Percentiles rank a stretch among this genome's conserved stretches.
These are phyloP conservation scores for Pythium guiyangense DNA, from an alignment of 352 stramenopile species.

Conservation along the genomic window DNA sequence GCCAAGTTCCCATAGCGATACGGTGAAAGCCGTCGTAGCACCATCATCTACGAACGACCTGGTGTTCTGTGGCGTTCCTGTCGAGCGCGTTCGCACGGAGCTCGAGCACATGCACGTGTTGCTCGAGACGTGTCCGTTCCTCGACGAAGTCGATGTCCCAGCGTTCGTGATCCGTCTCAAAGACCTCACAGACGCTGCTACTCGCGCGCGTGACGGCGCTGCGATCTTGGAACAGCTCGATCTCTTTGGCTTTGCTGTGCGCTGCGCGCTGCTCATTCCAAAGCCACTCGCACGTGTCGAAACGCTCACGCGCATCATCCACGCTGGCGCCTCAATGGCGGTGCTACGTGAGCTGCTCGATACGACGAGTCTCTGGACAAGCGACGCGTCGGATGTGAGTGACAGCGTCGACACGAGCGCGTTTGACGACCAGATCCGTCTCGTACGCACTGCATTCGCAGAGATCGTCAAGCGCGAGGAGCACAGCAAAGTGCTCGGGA, in stretches of 20 bases:
- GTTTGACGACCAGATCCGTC: conserved; percentile 26
- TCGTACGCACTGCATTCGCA: conserved; percentile 36
- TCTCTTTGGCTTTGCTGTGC: conserved; percentile 36
- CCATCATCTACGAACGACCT: conserved; percentile 8
- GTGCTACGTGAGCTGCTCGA: conserved; percentile 37
- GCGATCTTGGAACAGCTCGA: conserved; percentile 18
- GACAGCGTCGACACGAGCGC: conserved; percentile 7
- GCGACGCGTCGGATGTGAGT: neutral
- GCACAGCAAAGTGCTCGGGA: conserved; percentile 20
- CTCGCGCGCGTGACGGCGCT: conserved; percentile 11
- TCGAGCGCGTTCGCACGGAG: conserved; percentile 14
- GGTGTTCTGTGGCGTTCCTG: conserved; percentile 18
- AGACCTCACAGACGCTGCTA: conserved; percentile 25
- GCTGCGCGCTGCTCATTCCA: conserved; percentile 43
- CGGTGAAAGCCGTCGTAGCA: neutral
- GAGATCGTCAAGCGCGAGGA: conserved; percentile 27
- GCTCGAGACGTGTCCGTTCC: conserved; percentile 54
- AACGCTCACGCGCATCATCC: conserved; percentile 34
- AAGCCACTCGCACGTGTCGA: conserved; percentile 32
- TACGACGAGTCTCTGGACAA: conserved; percentile 24
- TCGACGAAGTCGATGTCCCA: conserved; percentile 50
- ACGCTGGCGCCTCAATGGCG: conserved; percentile 32
- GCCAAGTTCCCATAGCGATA: neutral
- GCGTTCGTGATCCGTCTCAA: conserved; percentile 42
- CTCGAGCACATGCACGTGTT: conserved; percentile 30